These are phyloP conservation scores for Pseudogymnoascus verrucosus DNA, from an alignment of 2,329 filamentous ascomycete species.

Conservation along the genomic window DNA sequence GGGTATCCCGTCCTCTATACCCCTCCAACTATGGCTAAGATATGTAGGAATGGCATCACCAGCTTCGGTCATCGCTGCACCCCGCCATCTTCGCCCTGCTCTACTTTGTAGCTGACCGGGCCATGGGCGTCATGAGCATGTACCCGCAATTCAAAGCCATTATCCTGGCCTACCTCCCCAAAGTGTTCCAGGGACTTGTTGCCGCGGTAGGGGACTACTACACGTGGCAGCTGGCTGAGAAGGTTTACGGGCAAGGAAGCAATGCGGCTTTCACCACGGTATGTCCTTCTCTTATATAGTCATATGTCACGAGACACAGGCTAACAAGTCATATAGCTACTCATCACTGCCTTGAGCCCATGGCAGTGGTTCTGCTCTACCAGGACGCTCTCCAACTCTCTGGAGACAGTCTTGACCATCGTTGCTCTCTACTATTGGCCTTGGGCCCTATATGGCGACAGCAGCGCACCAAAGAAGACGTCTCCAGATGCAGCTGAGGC, in stretches of 20 bases:
- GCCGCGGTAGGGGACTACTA: constrained; percentile 77
- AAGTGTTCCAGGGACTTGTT: constrained; percentile 66
- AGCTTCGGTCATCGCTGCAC: constrained; percentile 83
- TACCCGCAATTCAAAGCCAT: constrained; percentile 51
- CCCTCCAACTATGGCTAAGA: constrained; percentile 5
- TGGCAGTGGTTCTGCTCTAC: constrained; percentile 98
- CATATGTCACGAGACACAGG: neutral
- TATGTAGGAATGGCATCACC: constrained; percentile 79
- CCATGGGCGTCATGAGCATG: constrained; percentile 47
- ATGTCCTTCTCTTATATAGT: constrained; percentile 18
- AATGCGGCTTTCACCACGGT: constrained; percentile 63
- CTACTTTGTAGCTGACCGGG: constrained; percentile 55
- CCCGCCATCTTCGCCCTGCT: constrained; percentile 74
- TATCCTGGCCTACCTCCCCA: constrained; percentile 64
- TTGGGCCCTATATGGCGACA: constrained; percentile 58
- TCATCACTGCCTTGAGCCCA: constrained; percentile 65
- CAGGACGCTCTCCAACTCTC: constrained; percentile 84
- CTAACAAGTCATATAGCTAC: constrained; percentile 42
- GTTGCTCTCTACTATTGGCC: constrained; percentile 78
- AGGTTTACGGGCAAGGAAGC: constrained; percentile 60
- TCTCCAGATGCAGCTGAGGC: constrained; percentile 14
- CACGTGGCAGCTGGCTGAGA: constrained; percentile 73
- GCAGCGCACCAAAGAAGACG: constrained; percentile 16
- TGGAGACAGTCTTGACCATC: constrained; percentile 83
- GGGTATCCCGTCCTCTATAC: constrained; percentile 27